A percentile compares a stretch with the other conserved stretches of the same genome.
phyloP scores from a whole-genome alignment of 768 basidiomycete species.

The Ephemerocybe angulata region DNA sequence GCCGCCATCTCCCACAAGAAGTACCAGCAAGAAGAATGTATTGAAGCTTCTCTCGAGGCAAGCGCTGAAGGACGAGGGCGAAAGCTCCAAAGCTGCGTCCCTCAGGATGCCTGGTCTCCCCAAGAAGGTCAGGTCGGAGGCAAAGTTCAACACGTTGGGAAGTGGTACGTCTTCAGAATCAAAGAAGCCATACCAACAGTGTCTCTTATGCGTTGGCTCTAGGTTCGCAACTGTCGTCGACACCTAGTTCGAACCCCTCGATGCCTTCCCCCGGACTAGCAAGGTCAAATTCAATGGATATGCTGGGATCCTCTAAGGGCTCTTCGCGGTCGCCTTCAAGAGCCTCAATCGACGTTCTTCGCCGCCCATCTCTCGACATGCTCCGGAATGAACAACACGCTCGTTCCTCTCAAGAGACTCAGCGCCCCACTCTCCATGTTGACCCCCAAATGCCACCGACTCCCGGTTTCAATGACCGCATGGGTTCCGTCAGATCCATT shows the following conservation, averaged over 20 bases:
- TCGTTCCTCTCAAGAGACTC: constrained; percentile 23
- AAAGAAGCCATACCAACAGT: too few species aligned
- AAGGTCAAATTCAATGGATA: constrained; percentile 9
- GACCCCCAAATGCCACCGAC: constrained; percentile 10
- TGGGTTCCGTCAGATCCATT: constrained; percentile 65
- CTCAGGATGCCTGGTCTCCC: constrained; percentile 32
- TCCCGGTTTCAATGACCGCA: constrained; percentile 33
- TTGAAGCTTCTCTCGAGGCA: constrained; percentile 52
- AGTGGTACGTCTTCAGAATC: constrained; percentile 9
- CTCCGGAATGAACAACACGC: constrained; percentile 26
- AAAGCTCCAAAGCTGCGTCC: constrained; percentile 33
- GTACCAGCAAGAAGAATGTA: constrained; percentile 38
- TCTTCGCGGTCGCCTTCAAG: constrained; percentile 25
- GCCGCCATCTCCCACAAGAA: constrained; percentile 50
- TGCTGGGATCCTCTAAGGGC: constrained; percentile 8
- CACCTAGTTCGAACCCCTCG: background rate
- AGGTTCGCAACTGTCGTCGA: constrained; percentile 33
- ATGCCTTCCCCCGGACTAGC: constrained; percentile 7
- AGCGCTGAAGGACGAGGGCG: constrained; percentile 36
- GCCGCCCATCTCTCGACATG: constrained; percentile 39
- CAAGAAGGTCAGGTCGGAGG: constrained; percentile 48
- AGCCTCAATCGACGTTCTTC: constrained; percentile 23
- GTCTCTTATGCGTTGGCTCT: background rate
- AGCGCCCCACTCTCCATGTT: constrained; percentile 8
- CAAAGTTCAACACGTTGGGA: constrained; percentile 12